Evolutionary conservation across 495 filamentous ascomycete genomes (phyloP), one percentile per base, ranked within the genome.

Genomic region (Aspergillus diversus): DNA sequence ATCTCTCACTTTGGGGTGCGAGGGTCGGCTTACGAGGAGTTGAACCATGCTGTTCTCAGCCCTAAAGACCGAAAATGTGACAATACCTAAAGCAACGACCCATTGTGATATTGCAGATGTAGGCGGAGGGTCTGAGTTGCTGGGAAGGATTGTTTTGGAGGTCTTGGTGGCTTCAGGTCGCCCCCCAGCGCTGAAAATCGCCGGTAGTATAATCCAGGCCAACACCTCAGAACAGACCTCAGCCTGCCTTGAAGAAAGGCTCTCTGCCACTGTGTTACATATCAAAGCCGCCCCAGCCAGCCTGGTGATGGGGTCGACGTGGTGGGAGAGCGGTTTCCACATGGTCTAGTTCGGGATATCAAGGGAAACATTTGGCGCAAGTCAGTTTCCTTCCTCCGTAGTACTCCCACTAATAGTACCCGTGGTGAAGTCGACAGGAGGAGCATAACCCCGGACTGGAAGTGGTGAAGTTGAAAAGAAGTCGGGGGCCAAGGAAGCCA

Each of bases 11-110:
- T 4, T 15, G 50, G 16, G 15, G 8, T 35, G 5, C 16, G 11
- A 32, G 12, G 4, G 32, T n/a, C 1, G 3, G 17, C 58, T 46
- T 33, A 60, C 58, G 12, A 60, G 46, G 33, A 60, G 2, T n/a
- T n/a, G 32, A 54, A 54, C 13, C 32, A 51, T 34, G 46, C 47
- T 27, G 15, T 32, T 60, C 13, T 60, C 48, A 13, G 48, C 16
- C 37, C 54, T 34, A 11, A 13, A 54, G 32, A 60, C n/a, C n/a
- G 15, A 43, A 53, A 15, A 33, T 8, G 31, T 46, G 17, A 17
- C 49, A 42, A 60, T 46, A 9, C 58, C 47, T 12, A 60, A 13
- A n/a, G 58, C 58, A 15, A 60, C 58, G 3, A 54, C 46, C 58
- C 58, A 60, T 37, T 53, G 27, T 43, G 58, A 60, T 33, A 15